Percentiles rank a stretch among this genome's conserved stretches.
Conservation (phyloP, 495 filamentous ascomycete species). For the Aspergillus steynii region DNA sequence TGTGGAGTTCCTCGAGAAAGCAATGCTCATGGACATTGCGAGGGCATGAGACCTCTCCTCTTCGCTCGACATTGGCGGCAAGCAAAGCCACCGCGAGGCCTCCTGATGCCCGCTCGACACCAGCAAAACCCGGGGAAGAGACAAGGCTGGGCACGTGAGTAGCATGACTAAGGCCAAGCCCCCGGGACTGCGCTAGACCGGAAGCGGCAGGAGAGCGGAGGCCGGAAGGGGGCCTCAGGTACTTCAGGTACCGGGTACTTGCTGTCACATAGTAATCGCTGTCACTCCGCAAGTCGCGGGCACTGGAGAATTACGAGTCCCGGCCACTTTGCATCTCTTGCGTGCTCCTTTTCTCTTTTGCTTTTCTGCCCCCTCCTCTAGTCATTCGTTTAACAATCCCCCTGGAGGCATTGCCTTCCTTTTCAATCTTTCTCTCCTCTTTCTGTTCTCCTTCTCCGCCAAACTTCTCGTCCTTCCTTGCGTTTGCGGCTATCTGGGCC, state of each 20-base stretch:
- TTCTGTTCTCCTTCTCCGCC: conserved; percentile 1
- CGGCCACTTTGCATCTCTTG: conserved; percentile 20
- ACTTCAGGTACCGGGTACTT: neutral
- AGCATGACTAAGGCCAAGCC: neutral
- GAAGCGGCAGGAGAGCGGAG: neutral
- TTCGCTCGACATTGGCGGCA: neutral
- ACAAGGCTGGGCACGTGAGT: neutral
- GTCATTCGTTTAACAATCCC: neutral
- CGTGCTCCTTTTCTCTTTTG: conserved; percentile 7
- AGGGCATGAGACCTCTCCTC: neutral
- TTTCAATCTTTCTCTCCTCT: neutral
- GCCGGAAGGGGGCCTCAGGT: neutral
- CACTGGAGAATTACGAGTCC: neutral
- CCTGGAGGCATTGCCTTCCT: neutral
- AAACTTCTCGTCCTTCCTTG: neutral
- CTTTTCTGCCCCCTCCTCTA: conserved; percentile 6
- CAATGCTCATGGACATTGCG: too few relatives aligned
- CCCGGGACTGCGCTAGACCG: neutral
- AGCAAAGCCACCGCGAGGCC: neutral
- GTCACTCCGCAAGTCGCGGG: neutral
- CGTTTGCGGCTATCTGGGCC: neutral
- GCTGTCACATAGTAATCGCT: neutral
- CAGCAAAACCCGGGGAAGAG: too few relatives aligned
- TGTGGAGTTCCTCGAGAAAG: too few relatives aligned
- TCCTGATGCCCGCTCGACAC: neutral